Evolutionary conservation across 202 grass and related monocot genomes (phyloP).

Genomic region (Panicum virgatum): DNA sequence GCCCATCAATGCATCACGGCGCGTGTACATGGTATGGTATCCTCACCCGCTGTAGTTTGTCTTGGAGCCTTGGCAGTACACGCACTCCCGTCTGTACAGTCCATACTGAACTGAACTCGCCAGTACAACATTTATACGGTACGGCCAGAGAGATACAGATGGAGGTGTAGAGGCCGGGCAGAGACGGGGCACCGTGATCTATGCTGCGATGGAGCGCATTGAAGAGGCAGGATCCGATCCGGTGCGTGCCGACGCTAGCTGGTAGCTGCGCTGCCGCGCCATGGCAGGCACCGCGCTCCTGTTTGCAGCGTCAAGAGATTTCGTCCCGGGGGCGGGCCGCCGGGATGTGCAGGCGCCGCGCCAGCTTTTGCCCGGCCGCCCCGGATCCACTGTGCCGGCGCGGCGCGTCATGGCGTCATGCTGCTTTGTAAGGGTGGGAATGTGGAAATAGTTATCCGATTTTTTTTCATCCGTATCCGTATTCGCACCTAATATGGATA

Average conservation of each 20-base stretch:
- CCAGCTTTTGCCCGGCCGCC: conserved; percentile 1
- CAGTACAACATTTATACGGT: not conserved
- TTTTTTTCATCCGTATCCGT: too few species aligned
- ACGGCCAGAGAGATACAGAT: too few species aligned
- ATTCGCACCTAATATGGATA: too few species aligned
- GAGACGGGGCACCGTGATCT: not conserved
- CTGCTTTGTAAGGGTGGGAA: too few species aligned
- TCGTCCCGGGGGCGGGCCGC: not conserved
- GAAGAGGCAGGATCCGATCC: conserved; percentile 17
- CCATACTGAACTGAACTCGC: not conserved
- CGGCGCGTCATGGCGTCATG: not conserved
- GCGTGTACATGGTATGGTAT: not conserved
- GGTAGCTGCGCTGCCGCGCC: too few species aligned
- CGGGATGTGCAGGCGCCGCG: not conserved
- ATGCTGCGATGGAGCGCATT: conserved; percentile 10
- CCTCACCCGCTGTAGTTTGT: not conserved
- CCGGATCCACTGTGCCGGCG: conserved; percentile 11
- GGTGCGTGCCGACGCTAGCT: too few species aligned
- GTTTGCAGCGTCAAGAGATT: conserved; percentile 34
- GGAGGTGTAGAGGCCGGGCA: too few species aligned
- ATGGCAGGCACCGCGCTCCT: not conserved
- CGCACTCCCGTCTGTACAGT: not conserved
- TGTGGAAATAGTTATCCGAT: too few species aligned
- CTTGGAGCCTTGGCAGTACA: not conserved
- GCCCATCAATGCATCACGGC: not conserved